Evolutionary conservation across 2,329 filamentous ascomycete genomes (phyloP), one percentile per base, ranked within the genome.

Genomic region (Aspergillus sp.): DNA sequence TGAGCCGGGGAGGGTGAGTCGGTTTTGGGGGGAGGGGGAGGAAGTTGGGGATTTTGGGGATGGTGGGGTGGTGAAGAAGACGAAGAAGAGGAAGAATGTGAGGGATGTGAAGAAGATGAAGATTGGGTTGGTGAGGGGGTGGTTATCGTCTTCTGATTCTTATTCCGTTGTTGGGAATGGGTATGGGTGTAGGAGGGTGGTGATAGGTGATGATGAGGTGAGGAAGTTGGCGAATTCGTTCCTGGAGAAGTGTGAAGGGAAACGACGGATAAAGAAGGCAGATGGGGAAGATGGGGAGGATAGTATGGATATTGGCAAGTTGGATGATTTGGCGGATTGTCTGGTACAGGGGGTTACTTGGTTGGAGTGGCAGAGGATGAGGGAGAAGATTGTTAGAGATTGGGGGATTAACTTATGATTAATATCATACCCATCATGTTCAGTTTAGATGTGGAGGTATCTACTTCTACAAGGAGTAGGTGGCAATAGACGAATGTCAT

Each of bases 241-340:
- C 64, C 52, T 75, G 53, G 52, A 56, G 6, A 75, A 74, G 64
- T 72, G 70, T 73, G 55, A 64, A 30, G 60, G 65, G 44, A 59
- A 65, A 27, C 8, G 25, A 21, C 5, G 27, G 44, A 41, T 15
- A 53, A 51, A 55, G 38, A 36, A 49, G 58, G 25, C 7, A 27
- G 25, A 8, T 27, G 25, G 25, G 25, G 25, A 27, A 2, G 25
- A 27, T 27, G 69, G 66, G 17, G 13, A 17, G 44, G 56, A 70
- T n/a, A 11, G 8, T 32, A 8, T 25, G 49, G 38, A 38, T 17
- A 66, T 75, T 36, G 73, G 69, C n/a, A 95, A 95, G 75, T 74
- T 94, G 56, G 91, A 96, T 74, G 91, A 96, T 77, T 76, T 96
- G 53, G 89, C 91, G 0, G 91, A 96, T 77, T 90, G 88, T 71